Percentiles rank a stretch among this genome's conserved stretches.
Evolutionary conservation across 805 yeast genomes (phyloP).

Genomic region (Saccharomycopsis javanensis): DNA sequence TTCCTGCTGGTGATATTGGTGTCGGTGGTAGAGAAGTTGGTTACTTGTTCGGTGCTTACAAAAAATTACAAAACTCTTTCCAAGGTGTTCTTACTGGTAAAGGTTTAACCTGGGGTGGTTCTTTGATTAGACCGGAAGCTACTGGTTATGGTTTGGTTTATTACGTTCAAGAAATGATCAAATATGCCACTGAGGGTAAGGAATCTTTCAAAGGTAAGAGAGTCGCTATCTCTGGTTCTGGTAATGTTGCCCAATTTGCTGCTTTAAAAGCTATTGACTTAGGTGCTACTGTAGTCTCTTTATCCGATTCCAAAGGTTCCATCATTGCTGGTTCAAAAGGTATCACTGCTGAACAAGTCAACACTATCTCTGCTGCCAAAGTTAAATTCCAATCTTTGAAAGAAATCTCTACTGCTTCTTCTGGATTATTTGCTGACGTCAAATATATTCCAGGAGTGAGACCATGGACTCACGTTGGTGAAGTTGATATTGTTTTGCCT

Average conservation of each 20-base stretch:
- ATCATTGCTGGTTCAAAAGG: slow-evolving; percentile 63
- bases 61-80: slow-evolving; percentile 80
- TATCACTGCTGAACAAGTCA: slow-evolving; percentile 74
- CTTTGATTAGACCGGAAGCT: slow-evolving; percentile 98
- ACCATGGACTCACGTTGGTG: slow-evolving; percentile 91
- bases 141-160: slow-evolving; percentile 97
- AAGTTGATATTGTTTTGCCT: slow-evolving; percentile 93
- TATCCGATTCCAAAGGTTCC: slow-evolving; percentile 92
- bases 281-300: slow-evolving; percentile 89
- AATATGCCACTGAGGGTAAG: slow-evolving; percentile 80
- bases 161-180: slow-evolving; percentile 96
- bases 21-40: slow-evolving; percentile 96
- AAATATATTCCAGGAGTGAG: slow-evolving; percentile 88
- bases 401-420: slow-evolving; percentile 49
- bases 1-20: slow-evolving; percentile 99
- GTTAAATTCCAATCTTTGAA: slow-evolving; percentile 66
- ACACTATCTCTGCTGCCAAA: slow-evolving; percentile 68
- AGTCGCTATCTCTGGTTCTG: slow-evolving; percentile 96
- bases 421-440: slow-evolving; percentile 41
- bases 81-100: slow-evolving; percentile 98
- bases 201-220: slow-evolving; percentile 88
- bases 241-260: slow-evolving; percentile 98
- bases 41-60: slow-evolving; percentile 94
- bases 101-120: slow-evolving; percentile 98
- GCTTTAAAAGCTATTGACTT: slow-evolving; percentile 95